Percentiles rank a stretch among this genome's conserved stretches.
These are phyloP conservation scores for Colletotrichum tabaci DNA, from an alignment of 2,329 filamentous ascomycete genomes.

Conservation along the genomic window DNA sequence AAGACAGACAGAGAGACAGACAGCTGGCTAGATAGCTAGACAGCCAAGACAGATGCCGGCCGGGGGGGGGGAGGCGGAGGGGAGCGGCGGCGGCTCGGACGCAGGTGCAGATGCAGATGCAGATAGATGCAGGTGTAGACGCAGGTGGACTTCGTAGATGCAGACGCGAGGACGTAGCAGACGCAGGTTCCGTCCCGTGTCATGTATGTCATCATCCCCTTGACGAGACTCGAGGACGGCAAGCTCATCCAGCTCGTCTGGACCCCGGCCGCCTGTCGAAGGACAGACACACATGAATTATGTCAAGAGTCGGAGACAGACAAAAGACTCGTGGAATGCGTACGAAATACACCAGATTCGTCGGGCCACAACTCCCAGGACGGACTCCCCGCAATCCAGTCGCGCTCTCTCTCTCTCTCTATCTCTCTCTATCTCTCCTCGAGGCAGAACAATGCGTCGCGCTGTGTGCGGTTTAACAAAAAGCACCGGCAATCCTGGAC, in stretches of 20 bases:
- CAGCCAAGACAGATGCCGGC: conserved; percentile 24
- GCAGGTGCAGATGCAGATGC: conserved; percentile 2
- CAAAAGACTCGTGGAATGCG: too few relatives aligned
- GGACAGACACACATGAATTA: too few relatives aligned
- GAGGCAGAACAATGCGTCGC: too few relatives aligned
- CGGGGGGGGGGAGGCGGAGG: neutral
- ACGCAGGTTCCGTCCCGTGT: conserved; percentile 32
- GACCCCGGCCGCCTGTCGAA: too few relatives aligned
- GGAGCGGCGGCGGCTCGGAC: neutral
- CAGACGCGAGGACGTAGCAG: neutral
- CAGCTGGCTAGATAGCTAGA: too few relatives aligned
- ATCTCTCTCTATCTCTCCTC: too few relatives aligned
- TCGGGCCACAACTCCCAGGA: too few relatives aligned
- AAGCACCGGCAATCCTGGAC: conserved; percentile 15
- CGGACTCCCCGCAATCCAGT: too few relatives aligned
- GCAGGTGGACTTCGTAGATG: neutral
- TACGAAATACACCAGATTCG: too few relatives aligned
- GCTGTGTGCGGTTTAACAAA: too few relatives aligned
- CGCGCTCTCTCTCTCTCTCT: too few relatives aligned
- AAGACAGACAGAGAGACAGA: conserved; percentile 1
- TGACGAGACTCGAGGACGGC: neutral
- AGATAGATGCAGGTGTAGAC: conserved; percentile 7
- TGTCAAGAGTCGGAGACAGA: too few relatives aligned
- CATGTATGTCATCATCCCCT: conserved; percentile 11
- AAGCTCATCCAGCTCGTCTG: neutral